Evolutionary conservation across 306 rosid species (phyloP).

Genomic region (Acacia crassicarpa): DNA sequence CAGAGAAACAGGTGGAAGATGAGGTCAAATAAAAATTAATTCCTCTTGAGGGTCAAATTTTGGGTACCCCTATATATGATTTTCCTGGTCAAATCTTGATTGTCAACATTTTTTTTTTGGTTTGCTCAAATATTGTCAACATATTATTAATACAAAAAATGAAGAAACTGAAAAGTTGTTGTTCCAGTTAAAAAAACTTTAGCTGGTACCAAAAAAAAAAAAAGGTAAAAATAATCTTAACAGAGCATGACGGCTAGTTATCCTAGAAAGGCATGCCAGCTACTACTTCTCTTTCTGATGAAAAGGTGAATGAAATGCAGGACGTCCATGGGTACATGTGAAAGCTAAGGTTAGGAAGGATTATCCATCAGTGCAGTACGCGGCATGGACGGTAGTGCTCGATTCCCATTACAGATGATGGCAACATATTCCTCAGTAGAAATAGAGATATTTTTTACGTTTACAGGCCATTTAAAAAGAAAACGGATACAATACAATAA

Average conservation of each 20-base stretch:
- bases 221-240: neutral
- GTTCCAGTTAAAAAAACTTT: neutral
- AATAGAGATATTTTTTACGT: neutral
- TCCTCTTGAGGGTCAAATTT: constrained; percentile 22
- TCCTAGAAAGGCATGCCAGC: constrained; percentile 23
- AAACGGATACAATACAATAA: neutral
- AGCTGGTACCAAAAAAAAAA: neutral
- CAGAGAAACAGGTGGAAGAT: constrained; percentile 17
- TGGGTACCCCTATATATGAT: neutral
- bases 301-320: constrained; percentile 48
- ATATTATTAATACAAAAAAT: neutral
- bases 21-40: constrained; percentile 20
- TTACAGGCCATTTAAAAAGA: neutral
- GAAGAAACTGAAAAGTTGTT: neutral
- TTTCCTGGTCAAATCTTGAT: constrained; percentile 29
- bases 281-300: constrained; percentile 19
- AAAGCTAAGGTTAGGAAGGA: constrained; percentile 85
- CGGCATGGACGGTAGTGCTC: constrained; percentile 84
- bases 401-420: constrained; percentile 16
- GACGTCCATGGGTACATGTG: constrained; percentile 81
- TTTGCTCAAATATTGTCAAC: no score
- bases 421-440: neutral
- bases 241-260: neutral
- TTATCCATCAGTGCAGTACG: constrained; percentile 72
- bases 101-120: neutral